These are phyloP conservation scores for Porogramme epimiltina DNA, from an alignment of 1,284 basidiomycete species.

Conservation along the genomic window DNA sequence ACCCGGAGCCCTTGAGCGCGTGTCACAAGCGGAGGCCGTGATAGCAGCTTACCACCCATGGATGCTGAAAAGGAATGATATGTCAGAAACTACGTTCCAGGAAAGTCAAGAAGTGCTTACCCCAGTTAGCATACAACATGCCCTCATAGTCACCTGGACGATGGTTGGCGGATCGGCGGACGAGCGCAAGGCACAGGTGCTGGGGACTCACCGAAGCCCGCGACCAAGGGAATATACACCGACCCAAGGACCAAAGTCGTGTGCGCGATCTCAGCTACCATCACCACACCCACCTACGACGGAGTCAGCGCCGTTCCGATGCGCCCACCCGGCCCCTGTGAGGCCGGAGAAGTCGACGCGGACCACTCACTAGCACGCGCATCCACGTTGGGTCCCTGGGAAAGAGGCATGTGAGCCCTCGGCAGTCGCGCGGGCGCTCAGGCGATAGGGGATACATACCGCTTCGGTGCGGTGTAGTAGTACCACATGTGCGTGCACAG, in stretches of 20 bases:
- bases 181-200: too few relatives aligned
- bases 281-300: slow-evolving; percentile 34
- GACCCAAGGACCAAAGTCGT: slow-evolving; percentile 39
- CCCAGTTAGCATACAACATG: slow-evolving; percentile 26
- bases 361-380: slow-evolving; percentile 30
- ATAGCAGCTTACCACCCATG: too few relatives aligned
- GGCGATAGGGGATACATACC: slow-evolving; percentile 12
- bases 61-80: too few relatives aligned
- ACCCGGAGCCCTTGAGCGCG: too few relatives aligned
- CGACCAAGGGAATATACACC: slow-evolving; percentile 36
- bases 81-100: too few relatives aligned
- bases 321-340: too few relatives aligned
- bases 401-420: background rate
- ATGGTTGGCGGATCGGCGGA: too few relatives aligned
- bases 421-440: too few relatives aligned
- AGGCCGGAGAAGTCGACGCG: too few relatives aligned
- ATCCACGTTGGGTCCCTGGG: slow-evolving; percentile 31
- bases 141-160: background rate
- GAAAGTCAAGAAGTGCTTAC: slow-evolving; percentile 22
- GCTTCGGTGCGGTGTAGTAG: slow-evolving; percentile 40
- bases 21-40: too few relatives aligned
- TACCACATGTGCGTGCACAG: slow-evolving; percentile 42
- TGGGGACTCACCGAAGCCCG: slow-evolving; percentile 31
- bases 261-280: slow-evolving; percentile 40
- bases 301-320: too few relatives aligned